Evolutionary conservation across 1,284 basidiomycete species (phyloP).

Genomic region (Paramarasmius palmivorus): DNA sequence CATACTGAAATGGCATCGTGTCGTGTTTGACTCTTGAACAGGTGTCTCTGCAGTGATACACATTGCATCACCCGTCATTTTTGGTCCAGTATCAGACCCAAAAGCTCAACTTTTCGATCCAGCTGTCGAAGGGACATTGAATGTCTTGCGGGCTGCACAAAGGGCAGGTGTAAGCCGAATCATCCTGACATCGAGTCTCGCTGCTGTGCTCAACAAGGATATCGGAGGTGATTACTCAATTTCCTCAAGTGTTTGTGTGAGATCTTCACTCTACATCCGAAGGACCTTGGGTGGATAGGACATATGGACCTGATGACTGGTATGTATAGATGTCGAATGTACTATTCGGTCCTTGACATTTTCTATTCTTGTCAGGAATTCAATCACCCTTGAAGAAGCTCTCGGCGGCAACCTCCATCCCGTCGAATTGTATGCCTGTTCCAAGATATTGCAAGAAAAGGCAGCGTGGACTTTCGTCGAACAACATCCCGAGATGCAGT

Average conservation of each 20-base stretch:
- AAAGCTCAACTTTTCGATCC: conserved; percentile 17
- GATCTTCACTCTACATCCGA: neutral
- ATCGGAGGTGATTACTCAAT: too few species aligned
- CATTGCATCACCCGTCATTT: conserved; percentile 18
- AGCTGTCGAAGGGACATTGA: conserved; percentile 26
- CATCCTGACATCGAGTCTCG: conserved; percentile 3
- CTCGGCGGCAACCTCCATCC: neutral
- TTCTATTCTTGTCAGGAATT: neutral
- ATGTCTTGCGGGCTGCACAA: conserved; percentile 28
- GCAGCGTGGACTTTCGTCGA: neutral
- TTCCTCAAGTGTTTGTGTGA: neutral
- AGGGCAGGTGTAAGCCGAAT: conserved; percentile 23
- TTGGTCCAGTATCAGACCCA: neutral
- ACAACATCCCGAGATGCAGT: neutral
- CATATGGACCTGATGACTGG: too few species aligned
- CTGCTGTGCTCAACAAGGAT: too few species aligned
- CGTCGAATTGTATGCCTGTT: neutral
- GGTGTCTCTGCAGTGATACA: conserved; percentile 19
- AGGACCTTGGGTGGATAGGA: too few species aligned
- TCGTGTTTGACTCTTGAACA: conserved; percentile 1
- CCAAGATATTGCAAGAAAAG: neutral
- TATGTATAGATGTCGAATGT: neutral
- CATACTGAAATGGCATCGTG: too few species aligned
- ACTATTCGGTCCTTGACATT: neutral
- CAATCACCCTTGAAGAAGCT: neutral